A percentile compares a stretch with the other conserved stretches of the same genome.
Evolutionary conservation across 139 green algal genomes (phyloP).

Genomic region (Diplosphaera chodatii): DNA sequence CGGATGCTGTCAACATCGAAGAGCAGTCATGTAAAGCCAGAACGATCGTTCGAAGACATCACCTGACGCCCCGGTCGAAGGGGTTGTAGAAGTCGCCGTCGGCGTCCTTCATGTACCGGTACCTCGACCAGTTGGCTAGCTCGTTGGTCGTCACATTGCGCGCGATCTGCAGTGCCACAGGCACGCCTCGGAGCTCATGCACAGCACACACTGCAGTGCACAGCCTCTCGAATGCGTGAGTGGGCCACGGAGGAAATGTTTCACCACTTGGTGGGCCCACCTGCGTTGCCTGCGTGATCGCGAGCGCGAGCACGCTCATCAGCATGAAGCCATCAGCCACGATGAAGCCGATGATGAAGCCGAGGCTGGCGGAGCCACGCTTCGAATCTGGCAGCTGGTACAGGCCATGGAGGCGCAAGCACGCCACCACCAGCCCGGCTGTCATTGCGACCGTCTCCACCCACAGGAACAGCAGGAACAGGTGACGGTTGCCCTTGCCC

Average conservation of each 20-base stretch:
- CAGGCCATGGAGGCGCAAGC: constrained; percentile 32
- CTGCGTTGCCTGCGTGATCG: constrained; percentile 53
- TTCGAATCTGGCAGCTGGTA: not conserved
- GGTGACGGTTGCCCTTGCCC: constrained; percentile 76
- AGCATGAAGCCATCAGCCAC: constrained; percentile 73
- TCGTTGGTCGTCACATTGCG: constrained; percentile 98
- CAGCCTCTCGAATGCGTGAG: too few species aligned
- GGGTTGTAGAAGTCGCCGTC: constrained; percentile 80
- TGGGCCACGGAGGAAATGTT: too few species aligned
- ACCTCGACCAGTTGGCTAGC: constrained; percentile 88
- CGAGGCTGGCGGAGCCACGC: not conserved
- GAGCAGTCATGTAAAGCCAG: too few species aligned
- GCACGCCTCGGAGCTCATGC: constrained; percentile 82
- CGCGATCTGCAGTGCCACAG: constrained; percentile 42
- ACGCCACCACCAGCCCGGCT: constrained; percentile 31
- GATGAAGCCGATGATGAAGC: constrained; percentile 64
- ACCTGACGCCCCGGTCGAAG: constrained; percentile 66
- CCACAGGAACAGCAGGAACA: constrained; percentile 84
- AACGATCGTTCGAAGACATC: too few species aligned
- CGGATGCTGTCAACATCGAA: too few species aligned
- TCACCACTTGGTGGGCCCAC: not conserved
- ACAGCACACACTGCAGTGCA: too few species aligned
- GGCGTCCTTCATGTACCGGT: constrained; percentile 71
- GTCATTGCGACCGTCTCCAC: constrained; percentile 75
- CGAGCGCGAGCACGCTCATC: constrained; percentile 71